Percentiles rank a stretch among this genome's conserved stretches.
These are phyloP conservation scores for Fusarium heterosporum DNA, from an alignment of 2,329 filamentous ascomycete species.

Conservation along the genomic window DNA sequence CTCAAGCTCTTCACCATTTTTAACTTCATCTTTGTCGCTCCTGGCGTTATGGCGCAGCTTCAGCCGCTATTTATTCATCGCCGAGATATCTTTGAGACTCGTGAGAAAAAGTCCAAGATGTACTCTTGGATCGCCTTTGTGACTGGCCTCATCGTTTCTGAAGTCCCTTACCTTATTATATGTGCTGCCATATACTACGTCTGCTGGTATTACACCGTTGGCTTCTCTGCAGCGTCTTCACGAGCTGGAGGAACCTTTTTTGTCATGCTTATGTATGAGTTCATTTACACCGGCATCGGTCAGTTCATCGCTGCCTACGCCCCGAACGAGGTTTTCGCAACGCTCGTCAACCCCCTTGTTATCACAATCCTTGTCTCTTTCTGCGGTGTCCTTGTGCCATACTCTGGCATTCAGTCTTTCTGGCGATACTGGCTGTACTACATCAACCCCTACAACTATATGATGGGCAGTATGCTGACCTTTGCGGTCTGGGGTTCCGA, in stretches of 20 bases:
- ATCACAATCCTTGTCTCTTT: constrained; percentile 73
- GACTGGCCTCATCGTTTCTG: constrained; percentile 62
- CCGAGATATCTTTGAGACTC: constrained; percentile 61
- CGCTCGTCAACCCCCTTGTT: constrained; percentile 67
- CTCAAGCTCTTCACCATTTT: constrained; percentile 69
- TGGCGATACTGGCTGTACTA: constrained; percentile 77
- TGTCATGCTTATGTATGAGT: constrained; percentile 70
- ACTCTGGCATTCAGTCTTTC: constrained; percentile 69
- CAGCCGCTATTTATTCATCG: constrained; percentile 62
- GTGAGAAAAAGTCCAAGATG: constrained; percentile 63
- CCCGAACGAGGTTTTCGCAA: constrained; percentile 69
- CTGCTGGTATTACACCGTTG: constrained; percentile 70
- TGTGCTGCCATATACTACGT: constrained; percentile 61
- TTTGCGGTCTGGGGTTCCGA: constrained; percentile 62
- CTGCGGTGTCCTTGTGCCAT: constrained; percentile 80
- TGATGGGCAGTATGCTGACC: constrained; percentile 67
- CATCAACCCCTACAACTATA: constrained; percentile 71
- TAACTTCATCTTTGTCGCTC: constrained; percentile 72
- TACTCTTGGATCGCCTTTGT: constrained; percentile 72
- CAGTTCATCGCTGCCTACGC: constrained; percentile 73
- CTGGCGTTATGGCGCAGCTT: constrained; percentile 63
- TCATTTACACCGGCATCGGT: constrained; percentile 70
- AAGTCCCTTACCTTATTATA: constrained; percentile 59
- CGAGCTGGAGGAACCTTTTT: constrained; percentile 66
- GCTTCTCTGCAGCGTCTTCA: constrained; percentile 57